Base-by-base conservation (phyloP, 2,329 filamentous ascomycete species). In the Exophiala xenobiotica region DNA sequence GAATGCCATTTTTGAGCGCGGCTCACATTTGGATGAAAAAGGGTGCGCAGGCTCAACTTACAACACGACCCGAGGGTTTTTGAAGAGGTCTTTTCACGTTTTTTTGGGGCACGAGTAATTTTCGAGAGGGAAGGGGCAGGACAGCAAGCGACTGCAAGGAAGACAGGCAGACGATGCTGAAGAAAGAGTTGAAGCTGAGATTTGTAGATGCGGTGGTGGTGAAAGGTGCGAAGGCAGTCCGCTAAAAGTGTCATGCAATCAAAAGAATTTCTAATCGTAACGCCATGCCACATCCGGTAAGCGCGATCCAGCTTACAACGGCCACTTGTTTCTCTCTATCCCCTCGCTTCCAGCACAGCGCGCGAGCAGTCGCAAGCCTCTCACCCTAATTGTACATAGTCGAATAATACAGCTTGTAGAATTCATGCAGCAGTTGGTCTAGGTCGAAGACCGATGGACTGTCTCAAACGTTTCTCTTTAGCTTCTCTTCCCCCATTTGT, bases 1-100 rank as follows among this genome's bases (percentile, higher is more conserved):
- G 26, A 29, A 14, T 29, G 31, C 49, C 43, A 33, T 39, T 37
- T 42, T 27, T 33, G 3, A 9, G 22, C n/a, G 14, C 19, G 38
- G 19, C 20, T 4, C 37, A 29, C 9, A 31, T 24, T 43, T 38
- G n/a, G 22, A 46, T 38, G 44, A 41, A 52, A 50, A 38, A 46
- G 51, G 47, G 54, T 46, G 51, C 49, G 45, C 41, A 53, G 37
- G 49, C 23, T 51, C 33, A 40, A 59, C 58, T 61, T 55, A 58
- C 57, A 47, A 46, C 44, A 56, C 54, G 49, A 56, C 51, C 49
- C 38, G 31, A 43, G 56, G 64, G 65, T 69, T 70, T 69, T 63
- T 57, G 55, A 42, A 46, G 24, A 38, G 58, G 57, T 16, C 66
- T 73, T 73, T 71, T 67, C 63, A 63, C 58, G 61, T 67, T 64